Conservation (phyloP, 2,329 filamentous ascomycete species). For the Penicillium sp. region DNA sequence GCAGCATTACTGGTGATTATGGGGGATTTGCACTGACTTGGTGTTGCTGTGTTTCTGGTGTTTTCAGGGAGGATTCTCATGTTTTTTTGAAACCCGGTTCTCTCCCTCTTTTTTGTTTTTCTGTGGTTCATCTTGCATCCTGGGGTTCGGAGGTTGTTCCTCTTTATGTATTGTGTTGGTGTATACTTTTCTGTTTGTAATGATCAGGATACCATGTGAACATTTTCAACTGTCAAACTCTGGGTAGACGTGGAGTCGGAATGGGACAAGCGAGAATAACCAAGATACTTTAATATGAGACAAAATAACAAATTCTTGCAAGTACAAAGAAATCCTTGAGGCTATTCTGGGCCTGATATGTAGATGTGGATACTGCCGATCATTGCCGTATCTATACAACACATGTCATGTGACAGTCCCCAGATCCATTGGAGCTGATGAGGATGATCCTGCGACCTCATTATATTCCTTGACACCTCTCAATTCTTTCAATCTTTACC, state of each 20-base stretch:
- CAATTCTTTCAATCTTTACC: background rate
- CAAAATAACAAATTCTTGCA: background rate
- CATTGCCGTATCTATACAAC: background rate
- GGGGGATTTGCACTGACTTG: slow-evolving; percentile 22
- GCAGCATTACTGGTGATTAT: slow-evolving; percentile 25
- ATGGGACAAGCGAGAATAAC: background rate
- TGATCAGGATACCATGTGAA: slow-evolving; percentile 23
- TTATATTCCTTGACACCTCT: background rate
- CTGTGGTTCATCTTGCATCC: slow-evolving; percentile 30
- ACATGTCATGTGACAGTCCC: slow-evolving; percentile 3
- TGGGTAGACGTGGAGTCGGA: background rate
- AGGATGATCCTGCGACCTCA: slow-evolving; percentile 10
- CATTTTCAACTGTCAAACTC: background rate
- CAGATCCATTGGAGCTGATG: slow-evolving; percentile 8
- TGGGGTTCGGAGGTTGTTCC: slow-evolving; percentile 24
- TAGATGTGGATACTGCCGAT: background rate
- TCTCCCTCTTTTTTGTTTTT: slow-evolving; percentile 17
- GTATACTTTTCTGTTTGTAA: slow-evolving; percentile 24
- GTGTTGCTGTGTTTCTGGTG: slow-evolving; percentile 24
- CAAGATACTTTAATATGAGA: background rate
- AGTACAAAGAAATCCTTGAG: background rate
- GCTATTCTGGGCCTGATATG: background rate
- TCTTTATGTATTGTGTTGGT: slow-evolving; percentile 15
- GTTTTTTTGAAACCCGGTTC: slow-evolving; percentile 1
- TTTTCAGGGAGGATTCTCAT: slow-evolving; percentile 11